A percentile compares a stretch with the other conserved stretches of the same genome.
phyloP scores from a whole-genome alignment of 805 yeast genomes.

The Clavispora carvajalis region DNA sequence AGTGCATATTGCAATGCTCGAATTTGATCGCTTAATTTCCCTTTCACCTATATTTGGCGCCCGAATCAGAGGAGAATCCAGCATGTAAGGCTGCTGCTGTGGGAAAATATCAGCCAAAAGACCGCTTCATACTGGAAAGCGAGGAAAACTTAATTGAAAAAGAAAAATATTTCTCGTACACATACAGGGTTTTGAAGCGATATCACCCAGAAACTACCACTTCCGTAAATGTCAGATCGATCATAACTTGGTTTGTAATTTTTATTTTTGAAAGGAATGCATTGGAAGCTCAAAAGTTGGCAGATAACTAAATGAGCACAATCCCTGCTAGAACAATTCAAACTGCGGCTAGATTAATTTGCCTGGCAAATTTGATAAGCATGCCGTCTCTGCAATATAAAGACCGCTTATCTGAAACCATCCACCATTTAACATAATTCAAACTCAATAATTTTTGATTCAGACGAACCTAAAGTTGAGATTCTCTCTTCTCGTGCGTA shows the following conservation, averaged over 20 bases:
- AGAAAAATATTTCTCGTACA: constrained; percentile 97
- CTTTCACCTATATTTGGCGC: constrained; percentile 14
- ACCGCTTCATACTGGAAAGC: constrained; percentile 69
- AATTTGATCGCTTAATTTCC: too few relatives aligned
- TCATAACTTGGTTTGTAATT: constrained; percentile 96
- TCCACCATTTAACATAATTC: constrained; percentile 30
- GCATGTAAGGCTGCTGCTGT: constrained; percentile 99
- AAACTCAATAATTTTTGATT: not conserved
- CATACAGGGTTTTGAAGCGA: constrained; percentile 98
- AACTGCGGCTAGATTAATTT: constrained; percentile 96
- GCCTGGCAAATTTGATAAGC: constrained; percentile 98
- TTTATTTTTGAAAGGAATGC: constrained; percentile 98
- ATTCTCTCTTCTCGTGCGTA: not conserved
- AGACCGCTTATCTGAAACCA: constrained; percentile 97
- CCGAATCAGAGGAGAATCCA: constrained; percentile 61
- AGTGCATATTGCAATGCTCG: too few relatives aligned
- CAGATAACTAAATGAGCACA: constrained; percentile 98
- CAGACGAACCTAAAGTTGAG: not conserved
- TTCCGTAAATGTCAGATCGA: constrained; percentile 99
- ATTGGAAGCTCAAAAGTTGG: constrained; percentile 94
- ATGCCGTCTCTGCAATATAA: constrained; percentile 98
- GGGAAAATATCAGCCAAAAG: constrained; percentile 87
- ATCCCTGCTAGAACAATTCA: constrained; percentile 94
- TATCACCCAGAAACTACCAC: constrained; percentile 95
- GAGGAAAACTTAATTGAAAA: constrained; percentile 94